These are phyloP conservation scores for Serendipita indica DNA, from an alignment of 768 basidiomycete species.

Conservation along the genomic window DNA sequence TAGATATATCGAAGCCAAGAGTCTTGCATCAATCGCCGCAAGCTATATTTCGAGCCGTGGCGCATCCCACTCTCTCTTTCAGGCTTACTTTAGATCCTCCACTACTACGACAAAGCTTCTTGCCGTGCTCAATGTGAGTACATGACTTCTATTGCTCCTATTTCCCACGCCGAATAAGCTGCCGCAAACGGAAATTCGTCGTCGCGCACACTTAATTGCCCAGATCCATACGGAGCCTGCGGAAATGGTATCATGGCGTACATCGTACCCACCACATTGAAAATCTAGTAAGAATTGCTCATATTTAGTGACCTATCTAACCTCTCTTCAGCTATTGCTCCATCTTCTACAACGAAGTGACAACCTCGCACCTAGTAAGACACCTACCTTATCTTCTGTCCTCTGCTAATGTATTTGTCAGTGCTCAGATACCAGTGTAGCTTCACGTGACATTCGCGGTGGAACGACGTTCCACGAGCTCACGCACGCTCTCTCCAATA, in stretches of 20 bases:
- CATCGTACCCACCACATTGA: conserved; percentile 29
- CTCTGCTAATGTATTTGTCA: background rate
- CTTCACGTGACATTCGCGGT: background rate
- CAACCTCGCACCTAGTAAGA: background rate
- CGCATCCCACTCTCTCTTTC: background rate
- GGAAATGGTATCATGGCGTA: conserved; percentile 30
- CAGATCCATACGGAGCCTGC: conserved; percentile 24
- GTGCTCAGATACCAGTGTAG: no score
- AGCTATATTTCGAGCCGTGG: background rate
- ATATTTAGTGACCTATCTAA: background rate
- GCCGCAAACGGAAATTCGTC: conserved; percentile 29
- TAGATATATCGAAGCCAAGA: background rate
- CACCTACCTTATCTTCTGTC: no score
- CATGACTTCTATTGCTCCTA: background rate
- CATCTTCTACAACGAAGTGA: background rate
- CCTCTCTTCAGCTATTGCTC: background rate
- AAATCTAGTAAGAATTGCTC: conserved; percentile 28
- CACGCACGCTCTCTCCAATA: background rate
- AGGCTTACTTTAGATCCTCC: background rate
- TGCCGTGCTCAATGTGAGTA: background rate
- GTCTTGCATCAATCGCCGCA: background rate
- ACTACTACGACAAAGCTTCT: background rate
- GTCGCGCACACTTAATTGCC: conserved; percentile 30
- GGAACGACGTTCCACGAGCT: background rate
- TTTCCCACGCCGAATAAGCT: conserved; percentile 12